Evolutionary conservation across 257 asterid genomes (phyloP).

Genomic region (Anisodus tanguticus): DNA sequence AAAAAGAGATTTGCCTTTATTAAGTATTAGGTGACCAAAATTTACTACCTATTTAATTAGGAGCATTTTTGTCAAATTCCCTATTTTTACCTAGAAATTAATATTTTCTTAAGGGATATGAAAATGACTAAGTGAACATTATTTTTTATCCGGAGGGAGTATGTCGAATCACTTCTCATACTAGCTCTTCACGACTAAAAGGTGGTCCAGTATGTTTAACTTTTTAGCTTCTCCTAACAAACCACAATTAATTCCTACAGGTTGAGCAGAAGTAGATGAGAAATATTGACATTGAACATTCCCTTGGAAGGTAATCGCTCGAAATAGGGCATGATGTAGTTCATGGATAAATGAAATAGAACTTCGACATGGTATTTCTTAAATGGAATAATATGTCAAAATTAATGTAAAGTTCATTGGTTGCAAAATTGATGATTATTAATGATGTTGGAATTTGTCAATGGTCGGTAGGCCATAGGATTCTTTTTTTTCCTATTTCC

Average conservation of each 20-base stretch:
- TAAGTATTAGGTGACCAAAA: no score
- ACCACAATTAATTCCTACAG: neutral
- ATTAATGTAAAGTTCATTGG: neutral
- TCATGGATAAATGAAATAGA: neutral
- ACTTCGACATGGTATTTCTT: neutral
- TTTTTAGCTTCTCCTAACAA: neutral
- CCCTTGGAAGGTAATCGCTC: neutral
- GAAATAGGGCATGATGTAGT: neutral
- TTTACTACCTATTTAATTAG: no score
- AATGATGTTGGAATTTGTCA: conserved; percentile 1
- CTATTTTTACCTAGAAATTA: no score
- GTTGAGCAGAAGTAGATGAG: neutral
- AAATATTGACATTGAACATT: neutral
- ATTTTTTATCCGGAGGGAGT: no score
- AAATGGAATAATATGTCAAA: neutral
- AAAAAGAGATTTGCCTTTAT: no score
- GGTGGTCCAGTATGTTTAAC: neutral
- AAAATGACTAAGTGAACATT: no score
- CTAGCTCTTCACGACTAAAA: no score
- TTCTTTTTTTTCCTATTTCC: no score
- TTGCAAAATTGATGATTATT: neutral
- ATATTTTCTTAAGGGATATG: no score
- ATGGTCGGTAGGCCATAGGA: neutral
- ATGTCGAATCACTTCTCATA: no score
- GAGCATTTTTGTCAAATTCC: no score